These are phyloP conservation scores for Agastache rugosa DNA, from an alignment of 257 asterid species.

Conservation along the genomic window DNA sequence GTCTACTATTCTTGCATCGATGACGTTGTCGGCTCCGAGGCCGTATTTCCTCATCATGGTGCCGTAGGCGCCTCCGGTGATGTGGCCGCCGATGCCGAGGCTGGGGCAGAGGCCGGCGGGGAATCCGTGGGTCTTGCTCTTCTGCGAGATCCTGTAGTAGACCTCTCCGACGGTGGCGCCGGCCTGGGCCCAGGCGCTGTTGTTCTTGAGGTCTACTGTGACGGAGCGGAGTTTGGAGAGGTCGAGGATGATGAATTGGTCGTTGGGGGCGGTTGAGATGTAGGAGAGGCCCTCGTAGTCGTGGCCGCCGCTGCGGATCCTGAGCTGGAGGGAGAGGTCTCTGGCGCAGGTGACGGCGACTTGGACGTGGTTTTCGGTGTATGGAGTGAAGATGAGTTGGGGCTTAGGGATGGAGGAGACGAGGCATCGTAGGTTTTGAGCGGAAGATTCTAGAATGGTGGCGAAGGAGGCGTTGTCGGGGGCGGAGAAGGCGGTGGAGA, in stretches of 20 bases:
- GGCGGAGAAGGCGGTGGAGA: slow-evolving; percentile 52
- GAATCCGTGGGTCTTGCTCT: slow-evolving; percentile 47
- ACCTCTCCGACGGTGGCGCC: slow-evolving; percentile 55
- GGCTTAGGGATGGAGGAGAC: slow-evolving; percentile 48
- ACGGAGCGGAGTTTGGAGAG: slow-evolving; percentile 45
- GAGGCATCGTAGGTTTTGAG: slow-evolving; percentile 52
- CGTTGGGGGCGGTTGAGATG: slow-evolving; percentile 31
- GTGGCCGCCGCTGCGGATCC: slow-evolving; percentile 55
- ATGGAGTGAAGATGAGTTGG: slow-evolving; percentile 51
- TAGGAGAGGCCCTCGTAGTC: slow-evolving; percentile 55
- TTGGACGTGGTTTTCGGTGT: slow-evolving; percentile 51
- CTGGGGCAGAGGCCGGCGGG: slow-evolving; percentile 68
- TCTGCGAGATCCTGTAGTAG: slow-evolving; percentile 50
- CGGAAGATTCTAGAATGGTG: slow-evolving; percentile 49
- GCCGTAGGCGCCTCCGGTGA: slow-evolving; percentile 74
- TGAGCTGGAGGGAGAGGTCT: slow-evolving; percentile 40
- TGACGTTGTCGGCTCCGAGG: slow-evolving; percentile 63
- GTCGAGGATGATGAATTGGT: slow-evolving; percentile 45
- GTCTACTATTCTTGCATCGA: slow-evolving; percentile 63
- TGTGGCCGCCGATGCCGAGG: slow-evolving; percentile 71
- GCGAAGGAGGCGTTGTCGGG: slow-evolving; percentile 52
- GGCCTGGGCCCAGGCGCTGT: slow-evolving; percentile 53
- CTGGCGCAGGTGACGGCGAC: slow-evolving; percentile 43
- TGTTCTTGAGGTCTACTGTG: slow-evolving; percentile 41
- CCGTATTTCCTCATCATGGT: slow-evolving; percentile 63